Conservation (phyloP, 2,329 filamentous ascomycete species). For the Orbilia javanica region DNA sequence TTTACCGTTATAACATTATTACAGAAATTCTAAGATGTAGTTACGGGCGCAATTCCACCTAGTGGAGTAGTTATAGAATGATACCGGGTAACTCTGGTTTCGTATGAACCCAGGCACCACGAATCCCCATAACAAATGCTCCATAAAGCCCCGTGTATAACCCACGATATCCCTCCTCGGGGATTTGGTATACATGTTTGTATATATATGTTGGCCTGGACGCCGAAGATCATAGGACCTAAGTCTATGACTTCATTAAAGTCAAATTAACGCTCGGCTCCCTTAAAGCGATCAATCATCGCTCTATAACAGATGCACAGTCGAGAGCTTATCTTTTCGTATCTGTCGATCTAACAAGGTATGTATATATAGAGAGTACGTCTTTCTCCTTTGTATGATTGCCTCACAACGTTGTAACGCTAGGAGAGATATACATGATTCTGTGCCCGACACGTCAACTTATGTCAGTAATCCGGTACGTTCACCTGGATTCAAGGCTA, state of each 20-base stretch:
- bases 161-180: neutral
- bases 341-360: neutral
- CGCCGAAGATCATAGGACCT: constrained; percentile 17
- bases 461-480: neutral
- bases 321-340: neutral
- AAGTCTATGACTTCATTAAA: constrained; percentile 11
- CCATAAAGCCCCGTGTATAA: constrained; percentile 5
- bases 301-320: neutral
- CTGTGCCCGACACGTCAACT: neutral
- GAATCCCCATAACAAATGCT: neutral
- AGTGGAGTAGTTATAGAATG: too few species aligned
- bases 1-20: too few species aligned
- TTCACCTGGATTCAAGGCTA: too few species aligned
- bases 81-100: neutral
- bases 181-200: too few species aligned
- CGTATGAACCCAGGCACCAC: neutral
- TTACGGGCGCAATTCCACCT: too few species aligned
- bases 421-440: neutral
- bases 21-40: too few species aligned
- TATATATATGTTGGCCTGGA: neutral
- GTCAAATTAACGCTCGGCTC: neutral
- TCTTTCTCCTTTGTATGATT: neutral
- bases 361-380: too few species aligned
- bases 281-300: neutral
- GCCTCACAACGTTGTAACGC: neutral